Base-by-base conservation (phyloP, 768 basidiomycete species). In the Boletus sp. region DNA sequence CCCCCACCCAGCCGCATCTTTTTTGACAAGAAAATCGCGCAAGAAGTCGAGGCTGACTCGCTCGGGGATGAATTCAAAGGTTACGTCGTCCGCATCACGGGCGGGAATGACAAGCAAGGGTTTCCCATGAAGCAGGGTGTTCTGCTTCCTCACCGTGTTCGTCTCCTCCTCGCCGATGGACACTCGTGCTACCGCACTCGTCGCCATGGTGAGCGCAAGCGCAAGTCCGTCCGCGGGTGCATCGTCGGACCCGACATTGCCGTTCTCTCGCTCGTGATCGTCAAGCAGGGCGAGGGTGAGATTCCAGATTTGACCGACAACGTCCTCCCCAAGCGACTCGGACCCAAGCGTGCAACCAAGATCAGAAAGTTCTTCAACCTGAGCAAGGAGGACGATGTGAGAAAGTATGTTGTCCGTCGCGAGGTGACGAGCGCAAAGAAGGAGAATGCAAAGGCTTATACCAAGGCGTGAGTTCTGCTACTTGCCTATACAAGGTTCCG, bases 121-220 rank as follows among this genome's bases (percentile, higher is more conserved):
- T 96, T 97, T 84, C 94, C 94, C 47, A 97, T 98, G 94, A 98
- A 98, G 78, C 96, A 99, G 80, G 95, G 96, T 79, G 91, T 98
- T 64, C 90, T 98, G 59, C 84, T 96, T 68, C 92, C 92, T 57
- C 73, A 92, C 80, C 94, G 96, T 84, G 92, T 95, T 67, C 81
- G 85, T 60, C 90, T 99, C 63, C 91, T 98, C 69, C 90, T 99
- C 72, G 68, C 91, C 61, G 92, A 96, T 75, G 94, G 94, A 50
- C 96, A 98, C 86, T 96, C 95, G 33, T 98, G 96, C 85, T 98
- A 92, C 84, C 93, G 96, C 67, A 75, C 81, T 64, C 91, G 94
- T 71, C 91, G 94, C 75, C 76, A 81, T 48, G 96, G 96, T 71
- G 95, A 99, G 79, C 92, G 96, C 78, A 94, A 92, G 83, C 91